phyloP scores from a whole-genome alignment of 2,329 filamentous ascomycete genomes.

The Apiospora sp. region DNA sequence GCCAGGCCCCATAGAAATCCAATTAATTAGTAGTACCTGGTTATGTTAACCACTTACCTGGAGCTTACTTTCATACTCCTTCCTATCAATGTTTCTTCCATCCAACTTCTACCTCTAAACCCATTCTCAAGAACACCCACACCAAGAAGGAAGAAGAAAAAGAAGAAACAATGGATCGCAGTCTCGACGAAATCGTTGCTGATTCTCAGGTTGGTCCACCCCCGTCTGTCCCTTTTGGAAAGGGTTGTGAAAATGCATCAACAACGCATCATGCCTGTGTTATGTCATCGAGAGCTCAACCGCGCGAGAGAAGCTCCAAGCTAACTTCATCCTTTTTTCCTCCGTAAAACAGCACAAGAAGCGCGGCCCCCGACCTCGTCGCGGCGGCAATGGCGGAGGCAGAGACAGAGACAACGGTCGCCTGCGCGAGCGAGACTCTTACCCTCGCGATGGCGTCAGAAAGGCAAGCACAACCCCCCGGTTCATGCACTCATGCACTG shows the following conservation, averaged over 20 bases:
- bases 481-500: neutral
- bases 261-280: neutral
- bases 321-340: slow-evolving; percentile 25
- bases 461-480: slow-evolving; percentile 62
- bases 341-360: slow-evolving; percentile 34
- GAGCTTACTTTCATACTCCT: neutral
- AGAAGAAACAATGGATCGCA: slow-evolving; percentile 41
- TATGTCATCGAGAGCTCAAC: neutral
- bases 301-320: neutral
- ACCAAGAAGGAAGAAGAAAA: slow-evolving; percentile 25
- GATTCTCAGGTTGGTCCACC: slow-evolving; percentile 41
- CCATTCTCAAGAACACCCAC: slow-evolving; percentile 9
- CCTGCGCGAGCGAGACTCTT: slow-evolving; percentile 50
- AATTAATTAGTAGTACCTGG: neutral
- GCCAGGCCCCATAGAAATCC: neutral
- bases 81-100: neutral
- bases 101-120: slow-evolving; percentile 7
- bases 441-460: slow-evolving; percentile 86
- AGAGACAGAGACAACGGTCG: slow-evolving; percentile 29
- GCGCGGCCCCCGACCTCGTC: slow-evolving; percentile 39
- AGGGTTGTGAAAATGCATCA: neutral
- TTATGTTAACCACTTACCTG: neutral
- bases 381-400: slow-evolving; percentile 28
- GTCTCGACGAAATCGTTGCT: slow-evolving; percentile 46
- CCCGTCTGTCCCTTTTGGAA: neutral